Evolutionary conservation across 352 stramenopile species (phyloP).

Genomic region (Globisporangium paroecandrum): DNA sequence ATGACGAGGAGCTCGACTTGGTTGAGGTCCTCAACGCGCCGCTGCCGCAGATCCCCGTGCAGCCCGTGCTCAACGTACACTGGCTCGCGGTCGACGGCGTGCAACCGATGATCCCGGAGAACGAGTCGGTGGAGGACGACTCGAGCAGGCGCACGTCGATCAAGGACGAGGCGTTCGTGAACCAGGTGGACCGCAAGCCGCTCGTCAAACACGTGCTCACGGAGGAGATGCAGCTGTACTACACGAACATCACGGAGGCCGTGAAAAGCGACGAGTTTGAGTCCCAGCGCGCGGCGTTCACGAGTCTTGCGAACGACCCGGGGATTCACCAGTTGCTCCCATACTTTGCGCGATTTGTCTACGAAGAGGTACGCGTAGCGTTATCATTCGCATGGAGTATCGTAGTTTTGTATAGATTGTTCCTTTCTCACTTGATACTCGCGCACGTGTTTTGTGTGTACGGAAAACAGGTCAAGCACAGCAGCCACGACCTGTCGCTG

Average conservation of each 20-base stretch:
- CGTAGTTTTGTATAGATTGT: not conserved
- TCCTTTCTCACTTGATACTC: not conserved
- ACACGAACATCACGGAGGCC: constrained; percentile 82
- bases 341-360: constrained; percentile 88
- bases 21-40: constrained; percentile 71
- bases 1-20: constrained; percentile 75
- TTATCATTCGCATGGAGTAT: not conserved
- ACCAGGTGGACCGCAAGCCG: constrained; percentile 67
- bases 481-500: constrained; percentile 69
- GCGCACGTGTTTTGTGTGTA: not conserved
- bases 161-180: constrained; percentile 73
- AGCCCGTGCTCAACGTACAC: constrained; percentile 71
- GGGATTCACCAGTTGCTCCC: constrained; percentile 89
- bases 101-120: constrained; percentile 80
- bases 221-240: constrained; percentile 89
- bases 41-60: constrained; percentile 66
- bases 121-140: constrained; percentile 72
- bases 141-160: constrained; percentile 66
- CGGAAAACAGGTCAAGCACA: constrained; percentile 63
- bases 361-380: constrained; percentile 53
- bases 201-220: constrained; percentile 86
- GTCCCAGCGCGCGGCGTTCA: constrained; percentile 72
- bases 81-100: constrained; percentile 84
- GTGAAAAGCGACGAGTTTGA: constrained; percentile 74
- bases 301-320: constrained; percentile 75